Base-by-base conservation (phyloP, 2,329 filamentous ascomycete species). In the Triangularia verruculosa region DNA sequence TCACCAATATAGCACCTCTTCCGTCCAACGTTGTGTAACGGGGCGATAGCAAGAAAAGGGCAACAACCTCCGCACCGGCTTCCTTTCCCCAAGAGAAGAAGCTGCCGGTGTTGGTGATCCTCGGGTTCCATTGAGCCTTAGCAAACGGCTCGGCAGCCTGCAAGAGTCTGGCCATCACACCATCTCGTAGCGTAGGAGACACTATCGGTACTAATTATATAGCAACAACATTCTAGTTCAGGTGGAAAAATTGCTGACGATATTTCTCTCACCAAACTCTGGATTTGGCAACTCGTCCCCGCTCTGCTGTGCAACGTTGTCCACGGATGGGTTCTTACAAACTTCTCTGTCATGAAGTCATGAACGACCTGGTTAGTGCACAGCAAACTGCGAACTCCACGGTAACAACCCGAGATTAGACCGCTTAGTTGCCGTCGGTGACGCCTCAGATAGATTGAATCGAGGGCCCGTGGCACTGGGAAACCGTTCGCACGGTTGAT, bases 91-190 rank as follows among this genome's bases (percentile, higher is more conserved):
- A 47, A 32, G 4, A 32, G 27, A 28, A 28, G 9, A 9, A 9
- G 27, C 27, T 28, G 27, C 27, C 11, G 27, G 15, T 59, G 34
- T n/a, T 59, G 57, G 32, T 47, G 25, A 32, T 15, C 24, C 27
- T 28, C n/a, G 54, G 28, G 57, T 59, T 51, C 57, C 57, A 59
- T 59, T n/a, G n/a, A n/a, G n/a, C n/a, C n/a, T n/a, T n/a, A n/a
- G n/a, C 8, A 43, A 55, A 28, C 5, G 17, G 51, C 59, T 54
- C 59, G 59, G 24, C 59, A 56, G n/a, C n/a, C 59, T 61, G 59
- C 59, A 57, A 57, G 25, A 43, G 53, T 57, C 59, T 57, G 59
- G 52, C 59, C 59, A 61, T 61, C 59, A 61, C 59, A 61, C 59
- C 30, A 4, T 20, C 22, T 52, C 20, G 30, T 9, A 12, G 51